Conservation (phyloP, 148 eudicot genomes). For the Chenopodium quinoa region DNA sequence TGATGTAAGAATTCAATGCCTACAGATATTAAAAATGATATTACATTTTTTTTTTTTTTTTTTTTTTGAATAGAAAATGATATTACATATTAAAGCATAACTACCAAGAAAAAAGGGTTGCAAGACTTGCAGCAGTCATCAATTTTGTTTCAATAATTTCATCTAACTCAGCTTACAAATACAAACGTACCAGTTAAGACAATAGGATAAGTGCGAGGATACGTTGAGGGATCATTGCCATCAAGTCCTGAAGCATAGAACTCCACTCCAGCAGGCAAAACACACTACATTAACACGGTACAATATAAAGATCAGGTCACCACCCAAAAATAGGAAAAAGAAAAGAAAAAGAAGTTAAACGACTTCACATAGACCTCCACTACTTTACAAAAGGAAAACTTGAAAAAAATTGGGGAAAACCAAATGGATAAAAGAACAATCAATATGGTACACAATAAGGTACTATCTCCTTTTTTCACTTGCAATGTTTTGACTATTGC, state of each 20-base stretch:
- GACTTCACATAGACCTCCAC: neutral
- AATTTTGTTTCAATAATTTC: slow-evolving; percentile 5
- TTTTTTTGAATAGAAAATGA: neutral
- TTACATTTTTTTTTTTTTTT: neutral
- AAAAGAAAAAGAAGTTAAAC: neutral
- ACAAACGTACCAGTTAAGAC: slow-evolving; percentile 75
- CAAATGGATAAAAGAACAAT: neutral
- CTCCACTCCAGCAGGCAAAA: slow-evolving; percentile 93
- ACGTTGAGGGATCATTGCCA: slow-evolving; percentile 51
- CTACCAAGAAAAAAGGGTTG: neutral
- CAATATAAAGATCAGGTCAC: slow-evolving; percentile 19
- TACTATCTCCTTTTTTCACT: too few species aligned
- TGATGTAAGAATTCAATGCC: neutral
- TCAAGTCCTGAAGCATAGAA: slow-evolving; percentile 64
- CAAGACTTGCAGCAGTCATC: neutral
- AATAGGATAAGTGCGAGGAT: slow-evolving; percentile 93
- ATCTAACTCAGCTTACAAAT: neutral
- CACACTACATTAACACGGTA: slow-evolving; percentile 64
- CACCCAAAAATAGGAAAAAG: neutral
- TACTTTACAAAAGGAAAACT: neutral
- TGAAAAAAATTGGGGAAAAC: neutral
- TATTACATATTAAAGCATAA: neutral
- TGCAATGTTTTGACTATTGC: too few species aligned
- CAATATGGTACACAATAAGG: neutral
- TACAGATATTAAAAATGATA: neutral